phyloP scores from a whole-genome alignment of 352 stramenopile species.

The Phytophthora uliginosa region DNA sequence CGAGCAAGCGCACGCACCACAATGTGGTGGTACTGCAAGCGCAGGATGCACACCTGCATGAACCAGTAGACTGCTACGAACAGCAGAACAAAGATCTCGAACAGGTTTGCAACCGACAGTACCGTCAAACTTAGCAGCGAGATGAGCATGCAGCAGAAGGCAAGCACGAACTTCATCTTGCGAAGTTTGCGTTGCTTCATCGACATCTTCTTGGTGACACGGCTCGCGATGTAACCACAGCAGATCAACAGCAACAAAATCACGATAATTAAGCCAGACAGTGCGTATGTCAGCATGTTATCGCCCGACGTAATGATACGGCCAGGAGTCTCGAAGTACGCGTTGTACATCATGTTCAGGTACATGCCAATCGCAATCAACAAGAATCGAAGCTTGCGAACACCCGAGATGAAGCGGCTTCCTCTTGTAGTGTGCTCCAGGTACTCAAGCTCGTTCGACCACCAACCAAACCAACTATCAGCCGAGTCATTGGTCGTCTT shows the following conservation, averaged over 20 bases:
- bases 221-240: slow-evolving; percentile 87
- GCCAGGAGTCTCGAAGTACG: slow-evolving; percentile 77
- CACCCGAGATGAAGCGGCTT: slow-evolving; percentile 70
- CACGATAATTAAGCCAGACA: slow-evolving; percentile 73
- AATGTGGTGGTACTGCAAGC: slow-evolving; percentile 88
- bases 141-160: slow-evolving; percentile 74
- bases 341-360: slow-evolving; percentile 83
- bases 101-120: slow-evolving; percentile 76
- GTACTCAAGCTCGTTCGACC: slow-evolving; percentile 85
- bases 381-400: slow-evolving; percentile 88
- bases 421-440: slow-evolving; percentile 81
- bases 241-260: slow-evolving; percentile 81
- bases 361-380: slow-evolving; percentile 80
- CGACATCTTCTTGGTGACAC: slow-evolving; percentile 91
- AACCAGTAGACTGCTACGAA: slow-evolving; percentile 89
- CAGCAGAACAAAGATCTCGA: slow-evolving; percentile 79
- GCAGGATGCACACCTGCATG: slow-evolving; percentile 84
- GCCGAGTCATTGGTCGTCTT: slow-evolving; percentile 87
- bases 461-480: slow-evolving; percentile 91
- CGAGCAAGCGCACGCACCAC: slow-evolving; percentile 82
- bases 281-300: slow-evolving; percentile 67
- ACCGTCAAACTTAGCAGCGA: slow-evolving; percentile 79
- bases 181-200: slow-evolving; percentile 92
- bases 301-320: slow-evolving; percentile 65
- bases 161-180: slow-evolving; percentile 90